Percentiles rank a stretch among this genome's conserved stretches.
Evolutionary conservation across 352 stramenopile species (phyloP).

Genomic region (Globisporangium splendens): DNA sequence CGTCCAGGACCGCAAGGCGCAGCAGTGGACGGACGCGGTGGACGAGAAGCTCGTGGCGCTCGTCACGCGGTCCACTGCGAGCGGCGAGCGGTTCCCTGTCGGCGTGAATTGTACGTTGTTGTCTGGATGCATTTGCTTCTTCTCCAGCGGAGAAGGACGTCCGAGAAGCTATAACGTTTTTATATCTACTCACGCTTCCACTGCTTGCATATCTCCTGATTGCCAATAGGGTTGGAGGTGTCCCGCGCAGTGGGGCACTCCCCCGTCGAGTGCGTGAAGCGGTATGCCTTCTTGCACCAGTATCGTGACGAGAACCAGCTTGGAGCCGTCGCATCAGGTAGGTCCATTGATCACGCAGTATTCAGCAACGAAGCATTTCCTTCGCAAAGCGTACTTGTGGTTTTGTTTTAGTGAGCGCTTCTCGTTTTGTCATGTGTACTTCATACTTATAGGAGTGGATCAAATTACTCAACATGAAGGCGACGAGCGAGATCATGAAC

Average conservation of each 20-base stretch:
- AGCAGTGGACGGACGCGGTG: constrained; percentile 37
- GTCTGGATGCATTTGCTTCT: no score
- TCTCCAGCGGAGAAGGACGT: no score
- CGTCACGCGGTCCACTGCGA: constrained; percentile 64
- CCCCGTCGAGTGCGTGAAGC: constrained; percentile 79
- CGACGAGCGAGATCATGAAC: constrained; percentile 17
- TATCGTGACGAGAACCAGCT: constrained; percentile 3
- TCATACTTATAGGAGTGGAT: background rate
- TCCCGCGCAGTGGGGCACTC: constrained; percentile 48
- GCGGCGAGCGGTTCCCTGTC: constrained; percentile 74
- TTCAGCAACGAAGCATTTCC: no score
- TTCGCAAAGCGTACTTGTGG: no score
- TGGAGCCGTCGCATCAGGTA: background rate
- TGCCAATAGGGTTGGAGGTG: constrained; percentile 58
- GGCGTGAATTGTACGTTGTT: constrained; percentile 73
- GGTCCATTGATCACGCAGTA: background rate
- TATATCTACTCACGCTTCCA: background rate
- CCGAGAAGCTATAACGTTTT: no score
- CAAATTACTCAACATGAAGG: background rate
- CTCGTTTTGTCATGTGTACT: no score
- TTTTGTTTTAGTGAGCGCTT: no score
- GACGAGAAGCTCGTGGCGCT: constrained; percentile 65
- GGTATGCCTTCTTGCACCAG: constrained; percentile 64
- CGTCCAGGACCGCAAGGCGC: constrained; percentile 30
- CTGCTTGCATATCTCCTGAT: background rate